A percentile compares a stretch with the other conserved stretches of the same genome.
These are phyloP conservation scores for Aspergillus candidus DNA, from an alignment of 2,329 filamentous ascomycete species.

Conservation along the genomic window DNA sequence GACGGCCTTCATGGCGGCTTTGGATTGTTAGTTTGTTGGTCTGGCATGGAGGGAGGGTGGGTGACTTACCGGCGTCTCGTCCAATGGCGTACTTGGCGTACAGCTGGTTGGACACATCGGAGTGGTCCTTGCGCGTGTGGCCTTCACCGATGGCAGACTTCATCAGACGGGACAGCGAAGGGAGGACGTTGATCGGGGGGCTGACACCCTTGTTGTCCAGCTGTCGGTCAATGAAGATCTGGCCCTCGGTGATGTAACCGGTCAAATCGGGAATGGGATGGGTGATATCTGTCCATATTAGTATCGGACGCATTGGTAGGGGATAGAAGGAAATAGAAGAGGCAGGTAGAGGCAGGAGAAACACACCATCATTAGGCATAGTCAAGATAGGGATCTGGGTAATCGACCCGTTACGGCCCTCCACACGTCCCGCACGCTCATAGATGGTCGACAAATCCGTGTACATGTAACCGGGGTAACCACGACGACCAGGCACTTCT, in stretches of 20 bases:
- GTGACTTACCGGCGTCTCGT: constrained; percentile 65
- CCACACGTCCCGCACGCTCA: constrained; percentile 95
- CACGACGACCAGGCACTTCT: constrained; percentile 97
- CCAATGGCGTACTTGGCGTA: constrained; percentile 99
- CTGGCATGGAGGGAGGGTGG: too few species aligned
- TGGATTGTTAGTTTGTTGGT: constrained; percentile 2
- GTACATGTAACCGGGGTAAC: constrained; percentile 99
- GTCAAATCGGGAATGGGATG: constrained; percentile 98
- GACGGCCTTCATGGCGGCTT: constrained; percentile 96
- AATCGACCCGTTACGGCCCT: constrained; percentile 95
- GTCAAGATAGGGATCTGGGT: constrained; percentile 98
- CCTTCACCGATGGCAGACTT: constrained; percentile 98
- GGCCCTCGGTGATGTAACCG: constrained; percentile 97
- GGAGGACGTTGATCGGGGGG: constrained; percentile 96
- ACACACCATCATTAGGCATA: constrained; percentile 90
- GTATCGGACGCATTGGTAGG: constrained; percentile 2
- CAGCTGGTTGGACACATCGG: constrained; percentile 97
- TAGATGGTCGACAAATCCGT: constrained; percentile 99
- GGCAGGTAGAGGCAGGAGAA: background rate
- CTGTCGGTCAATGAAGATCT: constrained; percentile 94
- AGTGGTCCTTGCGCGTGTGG: constrained; percentile 93
- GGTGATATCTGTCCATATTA: constrained; percentile 66
- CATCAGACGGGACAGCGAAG: constrained; percentile 98
- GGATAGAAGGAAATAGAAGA: background rate
- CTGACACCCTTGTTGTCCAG: constrained; percentile 96